phyloP scores from a whole-genome alignment of 2,329 filamentous ascomycete species.

The Fusarium algeriense region DNA sequence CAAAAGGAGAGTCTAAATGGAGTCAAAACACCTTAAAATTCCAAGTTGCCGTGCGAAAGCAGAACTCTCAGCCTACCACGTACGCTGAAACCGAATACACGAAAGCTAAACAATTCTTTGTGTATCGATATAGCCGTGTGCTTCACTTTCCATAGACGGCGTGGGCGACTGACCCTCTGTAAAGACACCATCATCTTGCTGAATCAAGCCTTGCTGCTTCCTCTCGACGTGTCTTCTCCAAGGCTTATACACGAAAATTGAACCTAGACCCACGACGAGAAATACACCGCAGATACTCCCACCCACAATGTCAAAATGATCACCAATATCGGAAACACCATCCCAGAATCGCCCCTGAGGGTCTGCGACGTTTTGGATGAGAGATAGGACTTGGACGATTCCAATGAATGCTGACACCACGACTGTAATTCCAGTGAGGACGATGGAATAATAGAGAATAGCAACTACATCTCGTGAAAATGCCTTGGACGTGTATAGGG shows the following conservation, averaged over 20 bases:
- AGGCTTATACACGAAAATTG: conserved; percentile 80
- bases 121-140: background rate
- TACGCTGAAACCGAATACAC: background rate
- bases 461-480: conserved; percentile 87
- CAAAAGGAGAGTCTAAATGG: background rate
- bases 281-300: conserved; percentile 90
- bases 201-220: conserved; percentile 28
- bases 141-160: conserved; percentile 3
- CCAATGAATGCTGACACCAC: conserved; percentile 88
- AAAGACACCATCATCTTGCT: conserved; percentile 19
- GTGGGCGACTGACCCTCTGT: conserved; percentile 16
- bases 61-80: background rate
- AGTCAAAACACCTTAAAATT: background rate
- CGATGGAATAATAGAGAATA: conserved; percentile 92
- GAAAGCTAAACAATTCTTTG: background rate
- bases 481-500: conserved; percentile 84
- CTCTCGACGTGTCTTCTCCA: conserved; percentile 72
- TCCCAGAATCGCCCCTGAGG: conserved; percentile 89
- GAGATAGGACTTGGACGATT: conserved; percentile 82
- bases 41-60: too few relatives aligned
- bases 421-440: conserved; percentile 86
- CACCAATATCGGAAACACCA: conserved; percentile 79
- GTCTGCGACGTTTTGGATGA: conserved; percentile 81
- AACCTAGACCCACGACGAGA: conserved; percentile 78
- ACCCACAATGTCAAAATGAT: conserved; percentile 88